phyloP scores from a whole-genome alignment of 352 stramenopile species.

The Elongisporangium anandrum region DNA sequence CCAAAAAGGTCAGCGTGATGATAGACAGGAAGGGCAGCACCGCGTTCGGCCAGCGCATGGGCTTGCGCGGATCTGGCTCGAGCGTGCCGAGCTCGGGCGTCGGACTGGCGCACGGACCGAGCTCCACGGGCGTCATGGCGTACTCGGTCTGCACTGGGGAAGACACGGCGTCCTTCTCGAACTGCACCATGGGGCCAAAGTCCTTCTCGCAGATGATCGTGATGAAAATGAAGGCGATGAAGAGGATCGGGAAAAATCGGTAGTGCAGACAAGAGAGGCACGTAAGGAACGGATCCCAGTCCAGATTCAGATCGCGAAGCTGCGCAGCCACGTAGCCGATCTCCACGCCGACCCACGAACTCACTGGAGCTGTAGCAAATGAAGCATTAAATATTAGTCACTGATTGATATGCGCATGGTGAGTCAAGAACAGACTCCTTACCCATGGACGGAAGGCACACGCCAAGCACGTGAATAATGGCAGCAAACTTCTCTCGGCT shows the following conservation, averaged over 20 bases:
- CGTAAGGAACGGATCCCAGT: constrained; percentile 87
- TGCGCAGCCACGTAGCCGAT: constrained; percentile 85
- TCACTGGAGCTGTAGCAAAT: constrained; percentile 58
- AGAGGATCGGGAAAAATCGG: constrained; percentile 86
- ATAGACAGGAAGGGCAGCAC: constrained; percentile 82
- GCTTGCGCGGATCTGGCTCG: constrained; percentile 67
- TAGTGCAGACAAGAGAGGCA: constrained; percentile 82
- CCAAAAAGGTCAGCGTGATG: constrained; percentile 78
- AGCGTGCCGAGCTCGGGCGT: constrained; percentile 57
- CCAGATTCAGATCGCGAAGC: constrained; percentile 64
- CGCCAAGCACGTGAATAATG: constrained; percentile 87
- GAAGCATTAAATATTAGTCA: no score
- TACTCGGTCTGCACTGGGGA: constrained; percentile 62
- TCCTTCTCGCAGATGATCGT: constrained; percentile 87
- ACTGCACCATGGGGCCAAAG: constrained; percentile 86
- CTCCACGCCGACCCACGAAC: constrained; percentile 87
- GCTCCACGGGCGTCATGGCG: constrained; percentile 51
- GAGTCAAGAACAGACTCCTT: background rate
- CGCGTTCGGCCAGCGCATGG: constrained; percentile 81
- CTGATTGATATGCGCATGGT: no score
- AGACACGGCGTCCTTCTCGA: constrained; percentile 73
- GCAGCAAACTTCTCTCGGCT: constrained; percentile 87
- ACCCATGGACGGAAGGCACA: constrained; percentile 86
- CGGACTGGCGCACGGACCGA: constrained; percentile 67
- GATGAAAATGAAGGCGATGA: constrained; percentile 89